A percentile compares a stretch with the other conserved stretches of the same genome.
phyloP scores from a whole-genome alignment of 768 basidiomycete genomes.

The Amanita muscaria region DNA sequence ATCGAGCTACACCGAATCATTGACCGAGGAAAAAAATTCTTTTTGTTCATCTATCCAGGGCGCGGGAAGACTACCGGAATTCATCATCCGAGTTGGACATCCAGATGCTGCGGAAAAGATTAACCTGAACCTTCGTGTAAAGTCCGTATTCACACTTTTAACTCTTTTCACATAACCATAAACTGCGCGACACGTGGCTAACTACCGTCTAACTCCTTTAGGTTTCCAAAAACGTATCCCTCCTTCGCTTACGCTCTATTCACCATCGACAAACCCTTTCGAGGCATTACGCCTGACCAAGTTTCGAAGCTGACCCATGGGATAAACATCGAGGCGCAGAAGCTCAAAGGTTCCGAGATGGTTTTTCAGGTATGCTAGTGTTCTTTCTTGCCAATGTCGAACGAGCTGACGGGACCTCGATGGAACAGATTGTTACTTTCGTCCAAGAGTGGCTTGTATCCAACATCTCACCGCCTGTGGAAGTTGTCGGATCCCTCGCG shows the following conservation, averaged over 20 bases:
- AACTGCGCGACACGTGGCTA: too few relatives aligned
- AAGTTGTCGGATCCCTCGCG: constrained; percentile 64
- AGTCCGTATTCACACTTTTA: constrained; percentile 35
- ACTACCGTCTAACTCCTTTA: constrained; percentile 24
- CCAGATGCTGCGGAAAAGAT: constrained; percentile 51
- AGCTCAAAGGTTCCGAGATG: constrained; percentile 60
- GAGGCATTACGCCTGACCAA: constrained; percentile 51
- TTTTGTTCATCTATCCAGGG: constrained; percentile 31
- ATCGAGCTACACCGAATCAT: background rate
- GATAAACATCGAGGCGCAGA: constrained; percentile 60
- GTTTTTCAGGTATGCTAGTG: constrained; percentile 58
- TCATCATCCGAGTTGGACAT: constrained; percentile 63
- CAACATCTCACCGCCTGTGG: constrained; percentile 47
- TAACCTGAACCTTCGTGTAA: constrained; percentile 59
- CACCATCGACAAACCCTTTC: constrained; percentile 54
- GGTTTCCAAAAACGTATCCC: constrained; percentile 82
- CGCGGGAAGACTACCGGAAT: constrained; percentile 63
- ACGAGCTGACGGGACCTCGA: background rate
- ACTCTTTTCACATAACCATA: background rate
- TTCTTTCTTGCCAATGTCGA: background rate
- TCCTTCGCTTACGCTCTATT: constrained; percentile 57
- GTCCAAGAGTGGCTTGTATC: constrained; percentile 64
- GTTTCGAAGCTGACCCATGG: constrained; percentile 46
- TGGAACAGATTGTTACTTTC: constrained; percentile 49
- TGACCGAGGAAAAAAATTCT: too few relatives aligned